Percentiles rank a stretch among this genome's conserved stretches.
phyloP scores from a whole-genome alignment of 208 protist genomes.

The Leishmania aethiopica region DNA sequence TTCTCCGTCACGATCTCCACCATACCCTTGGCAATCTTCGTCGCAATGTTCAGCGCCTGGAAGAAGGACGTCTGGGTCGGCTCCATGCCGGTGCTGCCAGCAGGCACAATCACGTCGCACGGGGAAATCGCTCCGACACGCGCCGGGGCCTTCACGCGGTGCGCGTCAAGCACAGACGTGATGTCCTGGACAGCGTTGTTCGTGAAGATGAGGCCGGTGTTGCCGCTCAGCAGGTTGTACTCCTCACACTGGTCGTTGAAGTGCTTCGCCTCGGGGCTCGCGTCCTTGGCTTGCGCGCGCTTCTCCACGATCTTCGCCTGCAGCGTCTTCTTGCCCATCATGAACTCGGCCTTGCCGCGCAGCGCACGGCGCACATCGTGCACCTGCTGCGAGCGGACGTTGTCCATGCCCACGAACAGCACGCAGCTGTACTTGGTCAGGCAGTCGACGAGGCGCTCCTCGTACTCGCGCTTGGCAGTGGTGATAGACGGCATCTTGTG shows the following conservation, averaged over 20 bases:
- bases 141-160: constrained; percentile 96
- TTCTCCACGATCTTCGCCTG: constrained; percentile 95
- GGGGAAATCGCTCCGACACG: constrained; percentile 97
- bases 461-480: constrained; percentile 85
- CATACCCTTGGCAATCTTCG: constrained; percentile 98
- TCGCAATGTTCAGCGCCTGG: constrained; percentile 99
- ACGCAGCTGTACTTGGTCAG: constrained; percentile 96
- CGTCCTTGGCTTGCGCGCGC: constrained; percentile 52
- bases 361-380: constrained; percentile 95
- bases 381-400: constrained; percentile 98
- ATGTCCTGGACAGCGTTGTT: constrained; percentile 94
- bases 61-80: constrained; percentile 99
- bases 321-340: constrained; percentile 99
- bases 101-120: constrained; percentile 95
- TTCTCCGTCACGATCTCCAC: constrained; percentile 99
- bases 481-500: constrained; percentile 62
- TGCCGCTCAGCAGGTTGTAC: constrained; percentile 87
- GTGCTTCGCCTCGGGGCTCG: constrained; percentile 53
- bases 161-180: constrained; percentile 73
- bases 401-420: constrained; percentile 96
- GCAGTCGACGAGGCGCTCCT: constrained; percentile 90
- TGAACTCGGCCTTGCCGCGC: constrained; percentile 94
- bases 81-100: constrained; percentile 97
- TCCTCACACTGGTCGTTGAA: constrained; percentile 66
- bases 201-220: constrained; percentile 99